Evolutionary conservation across 2,329 filamentous ascomycete species (phyloP).

Genomic region (Neofusicoccum cordaticola): DNA sequence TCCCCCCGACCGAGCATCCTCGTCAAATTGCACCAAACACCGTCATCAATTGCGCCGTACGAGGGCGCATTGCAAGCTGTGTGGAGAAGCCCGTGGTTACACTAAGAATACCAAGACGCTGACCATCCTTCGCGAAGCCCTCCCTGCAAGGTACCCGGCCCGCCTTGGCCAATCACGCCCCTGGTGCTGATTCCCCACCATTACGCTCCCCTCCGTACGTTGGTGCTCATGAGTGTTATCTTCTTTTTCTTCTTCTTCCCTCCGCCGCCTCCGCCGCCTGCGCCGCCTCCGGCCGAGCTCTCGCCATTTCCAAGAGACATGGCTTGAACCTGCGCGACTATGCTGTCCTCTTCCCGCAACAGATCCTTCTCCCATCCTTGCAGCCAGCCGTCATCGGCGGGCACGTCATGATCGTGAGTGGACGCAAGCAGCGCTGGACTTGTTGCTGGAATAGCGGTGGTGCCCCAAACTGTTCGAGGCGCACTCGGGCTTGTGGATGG

Average conservation of each 20-base stretch:
- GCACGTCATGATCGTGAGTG: slow-evolving; percentile 38
- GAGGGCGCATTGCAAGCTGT: not conserved
- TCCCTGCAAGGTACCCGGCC: slow-evolving; percentile 15
- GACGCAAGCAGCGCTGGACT: slow-evolving; percentile 55
- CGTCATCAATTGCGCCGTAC: not conserved
- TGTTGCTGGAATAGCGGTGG: slow-evolving; percentile 59
- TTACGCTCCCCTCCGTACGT: slow-evolving; percentile 57
- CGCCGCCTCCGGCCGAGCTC: slow-evolving; percentile 30
- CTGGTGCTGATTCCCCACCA: not conserved
- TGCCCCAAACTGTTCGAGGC: slow-evolving; percentile 89
- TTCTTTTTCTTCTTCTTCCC: slow-evolving; percentile 65
- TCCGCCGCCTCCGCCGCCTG: slow-evolving; percentile 22
- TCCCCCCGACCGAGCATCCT: not conserved
- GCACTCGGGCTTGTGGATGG: slow-evolving; percentile 78
- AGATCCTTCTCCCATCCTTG: slow-evolving; percentile 79
- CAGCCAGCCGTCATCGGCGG: slow-evolving; percentile 77
- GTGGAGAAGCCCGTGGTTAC: not conserved
- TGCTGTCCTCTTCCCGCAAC: slow-evolving; percentile 54
- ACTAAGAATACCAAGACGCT: not conserved
- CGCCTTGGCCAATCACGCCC: slow-evolving; percentile 8
- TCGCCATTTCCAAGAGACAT: slow-evolving; percentile 33
- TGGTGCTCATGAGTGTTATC: slow-evolving; percentile 67
- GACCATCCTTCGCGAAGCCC: slow-evolving; percentile 5
- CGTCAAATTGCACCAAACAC: not conserved
- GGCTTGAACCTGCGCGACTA: slow-evolving; percentile 50